Base-by-base conservation (phyloP, 345 rosid genomes). In the Zanthoxylum bungeanum region DNA sequence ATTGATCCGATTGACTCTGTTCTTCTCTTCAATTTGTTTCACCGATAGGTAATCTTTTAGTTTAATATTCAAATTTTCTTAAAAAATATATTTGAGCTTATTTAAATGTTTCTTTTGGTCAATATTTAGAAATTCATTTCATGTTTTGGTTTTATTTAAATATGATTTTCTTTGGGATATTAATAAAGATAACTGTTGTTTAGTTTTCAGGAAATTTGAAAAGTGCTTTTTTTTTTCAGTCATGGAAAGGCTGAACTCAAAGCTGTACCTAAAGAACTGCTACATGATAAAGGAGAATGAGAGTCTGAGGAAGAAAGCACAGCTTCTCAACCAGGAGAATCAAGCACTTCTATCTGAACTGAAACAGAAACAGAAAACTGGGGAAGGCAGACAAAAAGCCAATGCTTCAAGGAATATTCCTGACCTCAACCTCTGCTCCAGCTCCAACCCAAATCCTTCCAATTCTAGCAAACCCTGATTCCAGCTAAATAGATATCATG, bases 301-400 rank as follows among this genome's bases (percentile, higher is more conserved):
- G 79, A 92, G 85, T 85, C 83, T 92, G 74, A 89, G 92, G 90
- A 91, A 92, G 96, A 95, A 92, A 80, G 99, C 99, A 52, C 98
- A 95, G 89, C 80, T 89, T 72, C 91, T 95, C 59, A 91, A 95
- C 86, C 94, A 95, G 75, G 99, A 95, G 89, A 95, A 95, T 77
- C 98, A 95, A 70, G 96, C 91, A 24, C 88, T 95, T 53, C 85
- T 95, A 42, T 81, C 92, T 4, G 91, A 95, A 85, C 89, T 95
- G 72, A 92, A 92, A 70, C 90, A 92, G 81, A 92, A 85, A n/a
- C n/a, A n/a, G n/a, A n/a, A n/a, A n/a, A 57, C 85, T 88, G 64
- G 81, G 93, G 49, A 86, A 83, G 62, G 44, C 55, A 3, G 69
- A 77, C 70, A 81, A 1, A 76, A 80, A 74, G 56, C 55, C 31